These are phyloP conservation scores for Solanum tarijense DNA, from an alignment of 257 asterid genomes.

Conservation along the genomic window DNA sequence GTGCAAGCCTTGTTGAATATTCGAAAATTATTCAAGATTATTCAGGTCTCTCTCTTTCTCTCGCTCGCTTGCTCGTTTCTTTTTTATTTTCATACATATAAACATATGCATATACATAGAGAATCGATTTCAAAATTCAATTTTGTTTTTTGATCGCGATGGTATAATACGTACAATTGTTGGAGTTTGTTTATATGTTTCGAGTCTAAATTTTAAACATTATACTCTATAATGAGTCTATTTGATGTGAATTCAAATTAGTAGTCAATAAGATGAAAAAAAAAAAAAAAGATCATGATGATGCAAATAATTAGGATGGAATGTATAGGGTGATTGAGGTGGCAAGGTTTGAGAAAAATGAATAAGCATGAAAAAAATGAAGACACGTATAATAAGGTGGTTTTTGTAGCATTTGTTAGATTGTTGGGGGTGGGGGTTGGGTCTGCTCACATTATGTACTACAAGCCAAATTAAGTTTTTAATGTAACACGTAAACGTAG, in stretches of 20 bases:
- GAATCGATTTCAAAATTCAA: background rate
- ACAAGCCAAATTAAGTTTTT: background rate
- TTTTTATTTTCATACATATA: background rate
- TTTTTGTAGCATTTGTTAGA: background rate
- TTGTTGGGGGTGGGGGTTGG: background rate
- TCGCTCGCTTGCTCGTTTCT: background rate
- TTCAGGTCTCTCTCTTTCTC: background rate
- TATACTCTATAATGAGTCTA: accelerated
- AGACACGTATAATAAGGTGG: background rate
- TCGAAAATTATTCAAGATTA: background rate
- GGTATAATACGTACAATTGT: background rate
- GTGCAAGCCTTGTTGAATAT: background rate
- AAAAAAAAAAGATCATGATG: background rate
- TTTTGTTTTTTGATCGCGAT: background rate
- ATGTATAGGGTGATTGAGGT: background rate
- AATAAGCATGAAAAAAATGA: background rate
- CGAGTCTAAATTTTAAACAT: accelerated
- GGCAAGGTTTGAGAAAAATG: background rate
- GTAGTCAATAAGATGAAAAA: background rate
- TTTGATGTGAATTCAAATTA: background rate
- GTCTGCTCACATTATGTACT: background rate
- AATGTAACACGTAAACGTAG: background rate
- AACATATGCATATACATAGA: background rate
- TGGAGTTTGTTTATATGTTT: background rate
- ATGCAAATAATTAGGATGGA: background rate